Conservation (phyloP, 139 green algal species). For the Monoraphidium neglectum region DNA sequence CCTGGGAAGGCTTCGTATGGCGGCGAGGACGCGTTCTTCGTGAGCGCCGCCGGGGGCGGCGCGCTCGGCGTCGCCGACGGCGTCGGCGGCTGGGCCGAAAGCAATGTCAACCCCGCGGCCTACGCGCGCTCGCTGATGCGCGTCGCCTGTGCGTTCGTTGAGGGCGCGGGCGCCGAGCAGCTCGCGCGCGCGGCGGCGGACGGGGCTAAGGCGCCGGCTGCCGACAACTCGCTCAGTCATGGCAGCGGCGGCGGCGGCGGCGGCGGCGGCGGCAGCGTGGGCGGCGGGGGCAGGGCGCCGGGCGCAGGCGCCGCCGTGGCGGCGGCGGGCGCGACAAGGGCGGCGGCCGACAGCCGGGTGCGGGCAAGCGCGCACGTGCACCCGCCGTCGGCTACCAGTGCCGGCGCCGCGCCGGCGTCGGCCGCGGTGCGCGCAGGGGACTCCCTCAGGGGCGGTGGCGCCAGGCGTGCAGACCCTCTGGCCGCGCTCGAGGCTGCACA, state of each 20-base stretch:
- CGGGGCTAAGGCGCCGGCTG: not conserved
- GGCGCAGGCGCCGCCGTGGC: no score
- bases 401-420: no score
- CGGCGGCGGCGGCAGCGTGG: no score
- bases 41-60: conserved; percentile 53
- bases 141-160: conserved; percentile 60
- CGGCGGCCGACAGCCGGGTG: no score
- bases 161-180: conserved; percentile 44
- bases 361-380: no score
- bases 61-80: conserved; percentile 87
- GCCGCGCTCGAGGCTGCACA: conserved; percentile 64
- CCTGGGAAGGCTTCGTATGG: conserved; percentile 79
- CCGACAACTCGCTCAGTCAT: not conserved
- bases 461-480: conserved; percentile 12
- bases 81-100: conserved; percentile 87
- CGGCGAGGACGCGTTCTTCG: conserved; percentile 89
- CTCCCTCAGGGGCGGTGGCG: not conserved
- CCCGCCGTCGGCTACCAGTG: not conserved
- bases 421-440: not conserved
- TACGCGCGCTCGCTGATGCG: conserved; percentile 83
- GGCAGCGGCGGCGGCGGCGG: conserved; percentile 28
- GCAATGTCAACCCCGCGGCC: conserved; percentile 81
- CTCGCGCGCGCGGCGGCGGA: not conserved
- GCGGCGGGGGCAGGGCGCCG: no score
- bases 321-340: no score